Base-by-base conservation (phyloP, 805 yeast genomes). In the Maudiozyma turicensis region DNA sequence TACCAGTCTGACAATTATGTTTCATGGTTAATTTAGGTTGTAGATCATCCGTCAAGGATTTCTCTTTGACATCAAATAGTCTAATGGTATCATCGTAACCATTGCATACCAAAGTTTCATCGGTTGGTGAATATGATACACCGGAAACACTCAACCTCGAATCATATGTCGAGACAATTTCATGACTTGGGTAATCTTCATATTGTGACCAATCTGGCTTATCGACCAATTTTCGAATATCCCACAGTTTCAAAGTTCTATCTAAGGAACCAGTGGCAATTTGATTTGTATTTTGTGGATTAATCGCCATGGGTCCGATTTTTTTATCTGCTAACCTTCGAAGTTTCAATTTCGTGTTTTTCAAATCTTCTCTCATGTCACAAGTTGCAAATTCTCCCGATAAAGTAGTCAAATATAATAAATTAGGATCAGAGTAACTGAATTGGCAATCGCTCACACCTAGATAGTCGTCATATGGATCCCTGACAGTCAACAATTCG, bases 1-100 rank as follows among this genome's bases (percentile, higher is more conserved):
- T 73, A 0, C 99, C 99, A 0, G 96, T 85, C 65, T 91, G 96
- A 68, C 99, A 93, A 60, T 93, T 93, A 63, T 93, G 99, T 49
- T 77, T 78, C 45, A 91, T 72, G 8, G 79, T 78, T 30, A 78
- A 74, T 31, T 73, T 60, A 0, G 96, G 95, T n/a, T 58, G 63
- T 34, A 88, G 56, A 47, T 74, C 76, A 8, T 55, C 56, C 11
- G 57, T 50, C 10, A 62, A 43, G 1, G 49, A 43, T 2, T 41
- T 34, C 6, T 53, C 64, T 1, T 71, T 72, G 32, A 82, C 72
- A 55, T 81, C 79, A 64, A 90, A 88, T 4, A 91, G 66, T 54
- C 84, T 76, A 37, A 91, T 76, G 0, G 87, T 81, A 59, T 90
- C 91, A 61, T 86, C 98, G 60, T 91, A 91, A 0, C 98, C 97